Evolutionary conservation across 2,329 filamentous ascomycete species (phyloP), one percentile per base, ranked within the genome.

Genomic region (Botrytis galanthina): DNA sequence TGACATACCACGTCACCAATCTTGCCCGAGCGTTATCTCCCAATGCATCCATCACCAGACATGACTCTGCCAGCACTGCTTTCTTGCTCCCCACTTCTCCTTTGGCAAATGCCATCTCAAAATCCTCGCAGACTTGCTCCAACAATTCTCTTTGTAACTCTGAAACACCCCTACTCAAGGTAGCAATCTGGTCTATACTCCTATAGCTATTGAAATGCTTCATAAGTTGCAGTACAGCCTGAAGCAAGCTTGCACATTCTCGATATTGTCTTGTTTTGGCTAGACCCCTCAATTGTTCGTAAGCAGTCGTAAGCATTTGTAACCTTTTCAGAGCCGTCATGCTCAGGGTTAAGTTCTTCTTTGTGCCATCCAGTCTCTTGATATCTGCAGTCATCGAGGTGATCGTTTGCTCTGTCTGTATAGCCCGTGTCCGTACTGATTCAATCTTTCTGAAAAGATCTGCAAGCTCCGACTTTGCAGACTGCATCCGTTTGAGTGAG

Each of bases 321-420:
- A 99, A 87, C 64, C 96, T 89, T 85, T 99, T 99, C 80, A 99
- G 86, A 35, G 95, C 95, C 61, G 96, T 99, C 96, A 99, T 99
- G 77, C 94, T 98, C 71, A 97, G 87, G 16, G 96, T 98, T 75
- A 99, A 87, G 83, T 99, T 99, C 82, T 92, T 92, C 86, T 99
- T 99, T 54, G 96, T 98, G 82, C 93, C 93, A 83, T 99, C 96
- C 76, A 99, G 87, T 77, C 95, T 91, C 85, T 99, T 99, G 82
- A 99, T 99, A 81, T 99, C 96, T 74, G 96, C 94, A 75, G 96
- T 99, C 96, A 99, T 99, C 78, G 94, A 94, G 64, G 95, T 98
- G 81, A 99, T 99, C 77, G 95, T 92, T 82, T 94, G 92, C 83
- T 99, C 96, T 32, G 96, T 98, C 85, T 95, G 91, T 78, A 97